phyloP scores from a whole-genome alignment of 257 asterid species.

The Agastache rugosa region DNA sequence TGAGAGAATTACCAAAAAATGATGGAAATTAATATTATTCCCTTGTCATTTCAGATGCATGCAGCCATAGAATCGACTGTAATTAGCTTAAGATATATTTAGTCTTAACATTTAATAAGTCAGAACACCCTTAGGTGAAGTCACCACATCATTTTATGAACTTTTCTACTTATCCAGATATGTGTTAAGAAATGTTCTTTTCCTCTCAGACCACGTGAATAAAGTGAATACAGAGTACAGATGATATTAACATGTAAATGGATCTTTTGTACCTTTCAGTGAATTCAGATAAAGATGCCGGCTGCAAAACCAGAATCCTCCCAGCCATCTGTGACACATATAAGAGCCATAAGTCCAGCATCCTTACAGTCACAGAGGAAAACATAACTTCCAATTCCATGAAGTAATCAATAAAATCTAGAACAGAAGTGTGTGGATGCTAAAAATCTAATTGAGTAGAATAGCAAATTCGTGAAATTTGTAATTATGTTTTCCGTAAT shows the following conservation, averaged over 20 bases:
- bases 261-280: constrained; percentile 61
- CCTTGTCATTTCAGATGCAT: neutral
- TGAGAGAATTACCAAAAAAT: neutral
- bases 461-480: constrained; percentile 6
- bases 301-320: constrained; percentile 75
- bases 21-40: neutral
- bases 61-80: neutral
- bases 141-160: constrained; percentile 19
- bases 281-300: constrained; percentile 74
- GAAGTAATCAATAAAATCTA: neutral
- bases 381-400: constrained; percentile 14
- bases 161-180: constrained; percentile 23
- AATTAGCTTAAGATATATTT: neutral
- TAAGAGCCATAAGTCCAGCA: constrained; percentile 20
- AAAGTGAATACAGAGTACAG: constrained; percentile 32
- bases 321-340: constrained; percentile 79
- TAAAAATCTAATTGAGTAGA: neutral
- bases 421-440: constrained; percentile 1
- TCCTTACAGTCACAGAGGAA: constrained; percentile 13
- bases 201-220: constrained; percentile 23
- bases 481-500: neutral
- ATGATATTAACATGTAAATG: constrained; percentile 30
- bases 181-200: constrained; percentile 27
- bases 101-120: constrained; percentile 8
- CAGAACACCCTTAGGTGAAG: constrained; percentile 11